Evolutionary conservation across 1,139 yeast genomes (phyloP).

Genomic region (Saccharomyces hybrid): DNA sequence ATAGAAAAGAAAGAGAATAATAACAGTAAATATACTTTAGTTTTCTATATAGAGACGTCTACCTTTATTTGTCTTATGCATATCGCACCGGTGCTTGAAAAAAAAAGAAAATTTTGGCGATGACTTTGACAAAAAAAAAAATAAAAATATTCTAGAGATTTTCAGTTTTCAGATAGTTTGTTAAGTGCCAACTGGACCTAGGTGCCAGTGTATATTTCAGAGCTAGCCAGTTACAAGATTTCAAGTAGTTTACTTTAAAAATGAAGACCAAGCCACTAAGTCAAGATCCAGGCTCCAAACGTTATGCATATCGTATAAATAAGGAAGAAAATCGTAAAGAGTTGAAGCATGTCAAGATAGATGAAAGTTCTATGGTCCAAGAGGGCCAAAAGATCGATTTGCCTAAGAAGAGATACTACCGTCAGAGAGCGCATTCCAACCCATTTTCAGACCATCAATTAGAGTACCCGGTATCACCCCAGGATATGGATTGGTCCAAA

Average conservation of each 20-base stretch:
- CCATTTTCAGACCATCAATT: slow-evolving; percentile 93
- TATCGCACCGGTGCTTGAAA: neutral
- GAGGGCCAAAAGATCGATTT: slow-evolving; percentile 36
- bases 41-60: neutral
- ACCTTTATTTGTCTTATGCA: too few species aligned
- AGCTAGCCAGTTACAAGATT: neutral
- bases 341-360: slow-evolving; percentile 34
- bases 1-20: neutral
- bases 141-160: neutral
- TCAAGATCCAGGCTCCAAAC: slow-evolving; percentile 25
- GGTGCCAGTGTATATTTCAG: too few species aligned
- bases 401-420: slow-evolving; percentile 78
- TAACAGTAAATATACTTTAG: neutral
- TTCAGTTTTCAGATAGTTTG: too few species aligned
- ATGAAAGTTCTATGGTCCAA: slow-evolving; percentile 16
- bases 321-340: slow-evolving; percentile 35
- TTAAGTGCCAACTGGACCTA: too few species aligned
- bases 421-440: slow-evolving; percentile 97
- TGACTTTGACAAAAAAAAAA: neutral
- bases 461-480: slow-evolving; percentile 79
- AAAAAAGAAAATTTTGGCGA: neutral
- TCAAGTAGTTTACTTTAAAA: neutral
- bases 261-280: slow-evolving; percentile 23
- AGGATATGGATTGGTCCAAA: slow-evolving; percentile 77
- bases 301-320: slow-evolving; percentile 28